Conservation (phyloP, 371 early-diverging fungal species). For the Lichtheimia ramosa region DNA sequence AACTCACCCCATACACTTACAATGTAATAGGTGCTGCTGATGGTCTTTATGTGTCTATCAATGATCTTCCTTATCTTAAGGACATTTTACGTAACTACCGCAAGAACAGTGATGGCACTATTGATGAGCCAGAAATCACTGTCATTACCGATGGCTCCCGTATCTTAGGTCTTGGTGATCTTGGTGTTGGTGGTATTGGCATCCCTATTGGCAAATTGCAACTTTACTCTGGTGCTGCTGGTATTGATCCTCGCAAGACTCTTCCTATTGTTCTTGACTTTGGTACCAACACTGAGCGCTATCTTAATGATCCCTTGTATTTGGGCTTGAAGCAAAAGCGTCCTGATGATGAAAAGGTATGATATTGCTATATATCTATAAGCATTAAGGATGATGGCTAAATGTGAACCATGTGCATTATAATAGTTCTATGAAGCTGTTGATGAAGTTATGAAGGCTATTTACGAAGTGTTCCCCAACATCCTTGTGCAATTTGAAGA, state of each 20-base stretch:
- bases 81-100: conserved; percentile 63
- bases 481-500: conserved; percentile 92
- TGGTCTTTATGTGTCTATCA: conserved; percentile 83
- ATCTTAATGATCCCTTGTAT: conserved; percentile 81
- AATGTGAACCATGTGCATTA: not conserved
- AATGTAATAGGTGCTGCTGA: conserved; percentile 46
- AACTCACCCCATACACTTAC: too few relatives aligned
- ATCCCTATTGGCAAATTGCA: conserved; percentile 92
- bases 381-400: not conserved
- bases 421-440: conserved; percentile 74
- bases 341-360: conserved; percentile 59
- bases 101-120: conserved; percentile 40
- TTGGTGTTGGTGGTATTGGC: conserved; percentile 93
- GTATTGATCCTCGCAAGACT: conserved; percentile 82
- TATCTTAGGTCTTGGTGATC: conserved; percentile 89
- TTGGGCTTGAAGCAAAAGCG: conserved; percentile 78
- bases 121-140: conserved; percentile 65
- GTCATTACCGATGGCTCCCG: conserved; percentile 94
- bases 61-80: conserved; percentile 70
- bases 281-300: conserved; percentile 81
- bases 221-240: conserved; percentile 87
- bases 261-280: conserved; percentile 88
- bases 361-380: not conserved
- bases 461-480: conserved; percentile 71
- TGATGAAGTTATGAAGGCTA: conserved; percentile 73